Evolutionary conservation across 108 stramenopile species (phyloP).

Genomic region (Chaetoceros muelleri): DNA sequence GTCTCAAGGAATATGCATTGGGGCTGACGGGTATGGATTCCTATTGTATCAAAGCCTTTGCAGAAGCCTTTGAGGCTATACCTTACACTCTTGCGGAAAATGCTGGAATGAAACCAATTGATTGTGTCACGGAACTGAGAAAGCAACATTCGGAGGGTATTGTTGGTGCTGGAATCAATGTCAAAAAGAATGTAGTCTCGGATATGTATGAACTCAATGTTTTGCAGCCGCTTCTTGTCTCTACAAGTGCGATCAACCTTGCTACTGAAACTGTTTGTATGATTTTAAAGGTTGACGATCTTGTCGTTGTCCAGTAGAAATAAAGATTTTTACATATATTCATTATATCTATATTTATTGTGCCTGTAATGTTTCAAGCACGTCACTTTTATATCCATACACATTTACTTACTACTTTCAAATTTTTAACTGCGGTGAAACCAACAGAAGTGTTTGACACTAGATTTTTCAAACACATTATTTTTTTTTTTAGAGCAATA

Average conservation of each 20-base stretch:
- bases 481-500: too few species aligned
- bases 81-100: constrained; percentile 99
- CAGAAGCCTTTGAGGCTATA: constrained; percentile 96
- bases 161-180: constrained; percentile 91
- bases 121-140: constrained; percentile 93
- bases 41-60: constrained; percentile 95
- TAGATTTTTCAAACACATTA: too few species aligned
- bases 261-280: constrained; percentile 97
- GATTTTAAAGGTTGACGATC: constrained; percentile 98
- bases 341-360: too few species aligned
- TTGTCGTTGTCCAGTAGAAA: constrained; percentile 79
- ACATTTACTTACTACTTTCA: too few species aligned
- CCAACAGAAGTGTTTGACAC: too few species aligned
- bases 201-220: constrained; percentile 94
- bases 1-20: constrained; percentile 69
- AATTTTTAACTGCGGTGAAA: too few species aligned
- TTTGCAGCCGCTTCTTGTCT: constrained; percentile 94
- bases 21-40: constrained; percentile 83
- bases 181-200: constrained; percentile 83
- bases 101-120: constrained; percentile 97
- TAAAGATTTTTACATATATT: too few species aligned
- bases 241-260: constrained; percentile 84
- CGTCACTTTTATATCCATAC: too few species aligned
- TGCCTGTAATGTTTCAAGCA: too few species aligned
- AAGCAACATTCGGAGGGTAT: constrained; percentile 81